A percentile compares a stretch with the other conserved stretches of the same genome.
Evolutionary conservation across 257 asterid species (phyloP).

Genomic region (Hygrophila difformis): DNA sequence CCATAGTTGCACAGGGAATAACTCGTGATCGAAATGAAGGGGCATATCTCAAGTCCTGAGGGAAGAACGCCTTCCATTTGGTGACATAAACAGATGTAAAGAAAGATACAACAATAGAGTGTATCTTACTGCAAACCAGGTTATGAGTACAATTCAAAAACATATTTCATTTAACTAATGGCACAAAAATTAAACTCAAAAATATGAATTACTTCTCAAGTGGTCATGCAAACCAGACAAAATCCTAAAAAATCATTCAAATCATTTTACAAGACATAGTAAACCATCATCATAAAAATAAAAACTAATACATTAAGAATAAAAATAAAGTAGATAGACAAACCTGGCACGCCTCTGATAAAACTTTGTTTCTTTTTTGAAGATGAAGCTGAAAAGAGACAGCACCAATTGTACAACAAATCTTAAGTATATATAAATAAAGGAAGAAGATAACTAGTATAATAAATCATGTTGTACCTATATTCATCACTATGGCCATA

Average conservation of each 20-base stretch:
- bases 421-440: not conserved
- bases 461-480: slow-evolving; percentile 30
- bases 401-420: not conserved
- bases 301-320: too few species aligned
- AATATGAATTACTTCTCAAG: not conserved
- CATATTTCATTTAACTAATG: too few species aligned
- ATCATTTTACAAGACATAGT: too few species aligned
- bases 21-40: slow-evolving; percentile 70
- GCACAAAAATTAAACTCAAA: not conserved
- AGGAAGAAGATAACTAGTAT: not conserved
- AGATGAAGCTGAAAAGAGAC: slow-evolving; percentile 46
- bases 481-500: slow-evolving; percentile 69
- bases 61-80: slow-evolving; percentile 66
- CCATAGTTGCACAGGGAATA: slow-evolving; percentile 63
- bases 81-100: slow-evolving; percentile 56
- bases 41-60: slow-evolving; percentile 35
- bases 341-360: slow-evolving; percentile 86
- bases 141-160: too few species aligned
- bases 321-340: not conserved
- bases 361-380: slow-evolving; percentile 64
- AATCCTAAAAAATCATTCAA: not conserved
- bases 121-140: slow-evolving; percentile 68
- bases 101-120: slow-evolving; percentile 63
- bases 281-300: too few species aligned
- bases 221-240: not conserved